Conservation (phyloP, 2,329 filamentous ascomycete species). For the Exophiala sideris region DNA sequence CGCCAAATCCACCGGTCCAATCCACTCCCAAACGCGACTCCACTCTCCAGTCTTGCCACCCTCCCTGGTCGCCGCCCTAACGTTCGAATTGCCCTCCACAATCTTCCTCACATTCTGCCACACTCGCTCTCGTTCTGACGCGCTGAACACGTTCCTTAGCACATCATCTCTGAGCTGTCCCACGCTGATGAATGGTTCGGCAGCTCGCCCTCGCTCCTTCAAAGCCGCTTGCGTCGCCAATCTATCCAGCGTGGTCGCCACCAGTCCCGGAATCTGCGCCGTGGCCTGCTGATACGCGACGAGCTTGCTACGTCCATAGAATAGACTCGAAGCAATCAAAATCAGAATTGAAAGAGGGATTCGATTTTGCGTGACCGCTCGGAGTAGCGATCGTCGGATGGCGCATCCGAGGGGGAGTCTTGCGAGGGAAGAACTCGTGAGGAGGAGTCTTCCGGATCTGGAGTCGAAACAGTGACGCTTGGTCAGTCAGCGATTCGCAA, state of each 20-base stretch:
- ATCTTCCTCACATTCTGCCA: slow-evolving; percentile 81
- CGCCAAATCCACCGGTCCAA: slow-evolving; percentile 54
- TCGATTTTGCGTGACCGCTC: slow-evolving; percentile 50
- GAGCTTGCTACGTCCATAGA: slow-evolving; percentile 65
- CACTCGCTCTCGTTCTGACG: slow-evolving; percentile 71
- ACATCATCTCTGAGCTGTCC: slow-evolving; percentile 91
- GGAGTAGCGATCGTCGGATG: slow-evolving; percentile 46
- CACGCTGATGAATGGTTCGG: slow-evolving; percentile 79
- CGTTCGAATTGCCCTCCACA: slow-evolving; percentile 91
- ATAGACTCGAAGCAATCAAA: slow-evolving; percentile 44
- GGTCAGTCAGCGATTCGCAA: slow-evolving; percentile 29
- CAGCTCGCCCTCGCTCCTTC: slow-evolving; percentile 62
- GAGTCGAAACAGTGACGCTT: slow-evolving; percentile 18
- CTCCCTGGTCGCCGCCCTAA: slow-evolving; percentile 71
- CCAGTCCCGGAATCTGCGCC: slow-evolving; percentile 74
- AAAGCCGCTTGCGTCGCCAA: slow-evolving; percentile 79
- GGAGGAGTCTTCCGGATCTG: slow-evolving; percentile 57
- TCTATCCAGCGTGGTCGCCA: slow-evolving; percentile 77
- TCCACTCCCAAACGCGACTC: slow-evolving; percentile 66
- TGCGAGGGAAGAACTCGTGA: slow-evolving; percentile 87
- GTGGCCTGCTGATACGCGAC: slow-evolving; percentile 62
- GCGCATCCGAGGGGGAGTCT: slow-evolving; percentile 75
- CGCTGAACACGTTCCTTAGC: slow-evolving; percentile 73
- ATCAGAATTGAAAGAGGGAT: slow-evolving; percentile 48
- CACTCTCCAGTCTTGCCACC: slow-evolving; percentile 53